Conservation (phyloP, 257 asterid species). For the Pogostemon cablin region DNA sequence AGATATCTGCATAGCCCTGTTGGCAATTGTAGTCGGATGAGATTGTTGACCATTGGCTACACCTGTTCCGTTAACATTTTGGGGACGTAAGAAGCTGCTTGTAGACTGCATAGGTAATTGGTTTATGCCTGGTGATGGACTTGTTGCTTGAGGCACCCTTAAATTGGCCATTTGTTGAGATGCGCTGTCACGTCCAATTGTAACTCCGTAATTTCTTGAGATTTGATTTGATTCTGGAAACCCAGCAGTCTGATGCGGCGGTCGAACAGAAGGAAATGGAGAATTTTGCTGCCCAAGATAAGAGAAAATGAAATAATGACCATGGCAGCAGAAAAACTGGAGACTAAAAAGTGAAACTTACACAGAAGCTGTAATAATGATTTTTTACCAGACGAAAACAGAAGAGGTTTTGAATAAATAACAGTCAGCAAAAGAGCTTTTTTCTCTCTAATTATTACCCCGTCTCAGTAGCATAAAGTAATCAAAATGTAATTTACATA, state of each 20-base stretch:
- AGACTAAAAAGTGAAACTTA: slow-evolving; percentile 1
- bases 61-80: slow-evolving; percentile 29
- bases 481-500: neutral
- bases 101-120: slow-evolving; percentile 40
- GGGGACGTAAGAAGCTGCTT: slow-evolving; percentile 37
- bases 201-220: slow-evolving; percentile 36
- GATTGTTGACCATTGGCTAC: slow-evolving; percentile 42
- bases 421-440: neutral
- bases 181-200: slow-evolving; percentile 36
- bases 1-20: slow-evolving; percentile 44
- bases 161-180: slow-evolving; percentile 35
- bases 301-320: slow-evolving; percentile 10
- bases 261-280: slow-evolving; percentile 32
- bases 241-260: slow-evolving; percentile 41
- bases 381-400: neutral
- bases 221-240: slow-evolving; percentile 40
- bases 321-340: slow-evolving; percentile 1
- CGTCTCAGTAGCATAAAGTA: neutral
- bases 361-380: neutral
- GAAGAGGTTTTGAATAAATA: neutral
- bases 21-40: slow-evolving; percentile 37
- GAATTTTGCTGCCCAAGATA: slow-evolving; percentile 39
- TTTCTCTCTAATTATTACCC: too few relatives aligned
- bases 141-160: slow-evolving; percentile 38
- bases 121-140: slow-evolving; percentile 40